Base-by-base conservation (phyloP, 208 protist species). In the Kentomonas sorsogonicus region DNA sequence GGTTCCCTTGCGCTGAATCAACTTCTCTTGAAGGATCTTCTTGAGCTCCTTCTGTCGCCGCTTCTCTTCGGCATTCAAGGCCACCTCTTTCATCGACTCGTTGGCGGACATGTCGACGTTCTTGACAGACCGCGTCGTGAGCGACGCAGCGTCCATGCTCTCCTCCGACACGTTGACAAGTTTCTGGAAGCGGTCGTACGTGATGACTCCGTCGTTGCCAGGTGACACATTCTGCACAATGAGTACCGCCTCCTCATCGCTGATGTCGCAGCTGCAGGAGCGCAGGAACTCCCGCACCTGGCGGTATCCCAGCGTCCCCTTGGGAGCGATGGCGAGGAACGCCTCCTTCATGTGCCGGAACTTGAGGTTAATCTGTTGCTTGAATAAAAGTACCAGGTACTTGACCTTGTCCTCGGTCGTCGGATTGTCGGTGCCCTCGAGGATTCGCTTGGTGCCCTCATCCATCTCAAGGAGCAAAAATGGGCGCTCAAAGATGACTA, bases 281-380 rank as follows among this genome's bases (percentile, higher is more conserved):
- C 70, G 73, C 44, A 95, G 56, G 60, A 93, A 95, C 34, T 91
- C 83, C 36, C 81, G 74, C 50, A 95, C 29, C 50, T 95, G 83
- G 16, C 62, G 69, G 51, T 85, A 91, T 13, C 85, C 86, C 27
- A 95, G 63, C 2, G 79, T 83, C 29, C 89, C 89, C 16, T 83
- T 55, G 10, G 86, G 74, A 27, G 86, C 83, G n/a, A 95, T 50
- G 16, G 63, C 65, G 20, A 76, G 74, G 65, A 82, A 91, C 0
- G 89, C 89, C 48, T 89, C 86, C 31, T 81, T 74, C 30, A 74
- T 63, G 40, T 71, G 73, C 52, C 73, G 74, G 68, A 89, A 92
- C 48, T 89, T 88, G 13, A 87, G 57, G 39, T 84, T 85, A 31
- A 93, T 66, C 58, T 91, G 82, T 55, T 93, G 74, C 55, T 89